These are phyloP conservation scores for Zopfochytrium polystomum DNA, from an alignment of 371 early-diverging fungal genomes.

Conservation along the genomic window DNA sequence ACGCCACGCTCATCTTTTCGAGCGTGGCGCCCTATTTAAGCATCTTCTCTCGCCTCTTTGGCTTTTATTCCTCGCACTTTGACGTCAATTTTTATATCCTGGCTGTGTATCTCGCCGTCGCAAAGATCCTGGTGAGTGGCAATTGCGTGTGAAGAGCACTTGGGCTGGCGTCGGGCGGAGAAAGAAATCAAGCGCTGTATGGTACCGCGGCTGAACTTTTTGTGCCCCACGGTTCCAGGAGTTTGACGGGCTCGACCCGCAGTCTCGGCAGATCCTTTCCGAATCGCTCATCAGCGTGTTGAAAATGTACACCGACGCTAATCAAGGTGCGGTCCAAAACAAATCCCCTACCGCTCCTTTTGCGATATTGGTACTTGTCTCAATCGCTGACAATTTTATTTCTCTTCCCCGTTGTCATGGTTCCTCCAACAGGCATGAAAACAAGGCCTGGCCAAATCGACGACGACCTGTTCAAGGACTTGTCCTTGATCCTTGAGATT, in stretches of 20 bases:
- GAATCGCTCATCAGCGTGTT: slow-evolving; percentile 48
- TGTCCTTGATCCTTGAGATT: slow-evolving; percentile 59
- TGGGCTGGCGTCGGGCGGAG: too few species aligned
- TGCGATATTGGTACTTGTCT: too few species aligned
- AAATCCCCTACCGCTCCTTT: too few species aligned
- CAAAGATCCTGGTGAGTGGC: slow-evolving; percentile 48
- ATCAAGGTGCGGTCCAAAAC: slow-evolving; percentile 43
- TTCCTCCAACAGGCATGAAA: slow-evolving; percentile 48
- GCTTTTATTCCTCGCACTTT: slow-evolving; percentile 58
- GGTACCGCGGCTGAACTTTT: too few species aligned
- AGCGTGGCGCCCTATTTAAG: slow-evolving; percentile 61
- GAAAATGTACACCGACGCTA: slow-evolving; percentile 52
- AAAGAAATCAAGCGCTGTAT: too few species aligned
- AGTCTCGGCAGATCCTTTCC: slow-evolving; percentile 48
- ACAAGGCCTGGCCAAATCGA: slow-evolving; percentile 57
- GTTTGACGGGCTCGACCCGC: too few species aligned
- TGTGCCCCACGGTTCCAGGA: too few species aligned
- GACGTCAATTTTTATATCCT: slow-evolving; percentile 67
- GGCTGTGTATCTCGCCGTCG: slow-evolving; percentile 55
- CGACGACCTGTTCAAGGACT: slow-evolving; percentile 67
- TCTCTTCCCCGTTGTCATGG: neutral
- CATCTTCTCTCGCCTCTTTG: slow-evolving; percentile 62
- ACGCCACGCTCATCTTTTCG: slow-evolving; percentile 56
- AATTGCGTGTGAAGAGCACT: too few species aligned
- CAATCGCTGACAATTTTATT: neutral